Evolutionary conservation across 148 eudicot species (phyloP).

Genomic region (Rhododendron williamsianum): DNA sequence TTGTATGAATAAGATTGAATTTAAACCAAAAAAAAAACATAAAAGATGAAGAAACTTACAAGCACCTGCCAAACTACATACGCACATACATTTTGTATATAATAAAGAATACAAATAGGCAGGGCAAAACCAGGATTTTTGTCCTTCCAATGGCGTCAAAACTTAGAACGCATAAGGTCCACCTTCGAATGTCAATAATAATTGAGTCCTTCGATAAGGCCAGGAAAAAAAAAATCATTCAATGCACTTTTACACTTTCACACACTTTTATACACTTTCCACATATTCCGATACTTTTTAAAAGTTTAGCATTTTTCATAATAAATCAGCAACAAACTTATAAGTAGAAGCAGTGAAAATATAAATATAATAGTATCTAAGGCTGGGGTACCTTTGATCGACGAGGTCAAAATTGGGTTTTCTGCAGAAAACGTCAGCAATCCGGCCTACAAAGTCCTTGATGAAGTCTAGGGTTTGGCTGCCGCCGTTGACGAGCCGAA

Average conservation of each 20-base stretch:
- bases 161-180: too few species aligned
- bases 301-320: not conserved
- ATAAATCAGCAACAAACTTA: not conserved
- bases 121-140: not conserved
- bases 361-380: not conserved
- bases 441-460: slow-evolving; percentile 23
- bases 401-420: slow-evolving; percentile 18
- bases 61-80: too few species aligned
- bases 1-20: too few species aligned
- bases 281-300: not conserved
- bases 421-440: slow-evolving; percentile 15
- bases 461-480: slow-evolving; percentile 26
- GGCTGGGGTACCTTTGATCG: slow-evolving; percentile 23
- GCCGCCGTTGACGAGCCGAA: slow-evolving; percentile 29
- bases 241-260: not conserved
- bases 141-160: too few species aligned
- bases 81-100: too few species aligned
- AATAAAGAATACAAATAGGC: too few species aligned
- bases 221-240: too few species aligned
- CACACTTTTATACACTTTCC: not conserved
- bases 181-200: too few species aligned
- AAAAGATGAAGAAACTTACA: too few species aligned
- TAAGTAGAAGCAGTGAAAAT: not conserved
- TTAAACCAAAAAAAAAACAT: too few species aligned
- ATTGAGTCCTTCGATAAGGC: too few species aligned